phyloP scores from a whole-genome alignment of 179 eudicot species.

The Silene coronaria region DNA sequence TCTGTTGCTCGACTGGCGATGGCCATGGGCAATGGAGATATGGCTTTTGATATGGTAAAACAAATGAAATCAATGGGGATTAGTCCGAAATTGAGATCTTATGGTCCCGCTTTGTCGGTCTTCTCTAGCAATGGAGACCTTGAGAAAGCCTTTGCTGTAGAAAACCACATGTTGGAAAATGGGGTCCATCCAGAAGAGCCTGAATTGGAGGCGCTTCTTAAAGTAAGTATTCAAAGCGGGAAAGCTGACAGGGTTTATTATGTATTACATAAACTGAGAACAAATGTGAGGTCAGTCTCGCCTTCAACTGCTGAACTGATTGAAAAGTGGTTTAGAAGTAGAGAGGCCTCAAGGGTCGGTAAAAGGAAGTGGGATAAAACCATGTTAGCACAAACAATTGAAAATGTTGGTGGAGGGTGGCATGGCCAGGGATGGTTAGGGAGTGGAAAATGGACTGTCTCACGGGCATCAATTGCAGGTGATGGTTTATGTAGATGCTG shows the following conservation, averaged over 20 bases:
- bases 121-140: slow-evolving; percentile 50
- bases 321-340: slow-evolving; percentile 69
- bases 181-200: slow-evolving; percentile 84
- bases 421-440: slow-evolving; percentile 93
- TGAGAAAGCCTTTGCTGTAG: slow-evolving; percentile 75
- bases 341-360: slow-evolving; percentile 59
- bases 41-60: slow-evolving; percentile 77
- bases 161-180: slow-evolving; percentile 73
- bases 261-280: slow-evolving; percentile 73
- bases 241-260: slow-evolving; percentile 71
- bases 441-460: slow-evolving; percentile 64
- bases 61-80: slow-evolving; percentile 65
- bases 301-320: slow-evolving; percentile 56
- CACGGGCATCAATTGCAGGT: slow-evolving; percentile 42
- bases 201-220: slow-evolving; percentile 73
- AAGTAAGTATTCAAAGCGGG: slow-evolving; percentile 51
- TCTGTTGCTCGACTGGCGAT: slow-evolving; percentile 86
- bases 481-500: slow-evolving; percentile 74
- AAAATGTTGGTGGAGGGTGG: slow-evolving; percentile 90
- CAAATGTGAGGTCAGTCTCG: slow-evolving; percentile 49
- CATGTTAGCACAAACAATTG: slow-evolving; percentile 36
- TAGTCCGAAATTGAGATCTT: slow-evolving; percentile 72
- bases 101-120: slow-evolving; percentile 70
- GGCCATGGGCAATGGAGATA: slow-evolving; percentile 75
- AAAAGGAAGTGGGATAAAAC: slow-evolving; percentile 62